Conservation (phyloP, 805 yeast genomes). For the Pichia exigua region DNA sequence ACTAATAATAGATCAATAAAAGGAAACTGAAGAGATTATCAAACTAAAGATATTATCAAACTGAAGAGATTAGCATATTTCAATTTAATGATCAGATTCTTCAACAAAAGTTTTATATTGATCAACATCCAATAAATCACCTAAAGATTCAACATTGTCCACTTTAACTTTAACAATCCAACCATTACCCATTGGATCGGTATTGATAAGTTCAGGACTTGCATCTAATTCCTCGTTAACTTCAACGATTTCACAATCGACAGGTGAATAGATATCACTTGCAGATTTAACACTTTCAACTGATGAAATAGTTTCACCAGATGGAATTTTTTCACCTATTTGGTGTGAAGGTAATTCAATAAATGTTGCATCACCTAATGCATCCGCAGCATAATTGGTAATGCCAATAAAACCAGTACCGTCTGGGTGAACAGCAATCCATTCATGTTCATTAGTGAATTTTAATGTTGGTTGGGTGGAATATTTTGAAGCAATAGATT, state of each 20-base stretch:
- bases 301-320: conserved; percentile 83
- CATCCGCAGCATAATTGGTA: conserved; percentile 91
- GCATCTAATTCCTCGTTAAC: conserved; percentile 60
- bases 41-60: no score
- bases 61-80: not conserved
- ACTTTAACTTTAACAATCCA: conserved; percentile 82
- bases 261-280: conserved; percentile 85
- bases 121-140: conserved; percentile 44
- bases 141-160: conserved; percentile 27
- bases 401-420: conserved; percentile 82
- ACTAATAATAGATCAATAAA: not conserved
- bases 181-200: conserved; percentile 89
- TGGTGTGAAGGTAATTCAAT: conserved; percentile 68
- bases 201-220: conserved; percentile 71
- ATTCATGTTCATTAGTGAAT: conserved; percentile 89
- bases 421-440: conserved; percentile 83
- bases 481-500: conserved; percentile 24
- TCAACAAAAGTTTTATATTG: conserved; percentile 52
- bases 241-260: conserved; percentile 66
- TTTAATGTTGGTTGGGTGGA: conserved; percentile 44
- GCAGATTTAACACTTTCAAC: conserved; percentile 95
- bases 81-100: conserved; percentile 35
- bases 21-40: no score
- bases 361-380: conserved; percentile 93
- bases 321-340: conserved; percentile 33